Conservation (phyloP, 345 rosid genomes). For the Bruguiera sexangula region DNA sequence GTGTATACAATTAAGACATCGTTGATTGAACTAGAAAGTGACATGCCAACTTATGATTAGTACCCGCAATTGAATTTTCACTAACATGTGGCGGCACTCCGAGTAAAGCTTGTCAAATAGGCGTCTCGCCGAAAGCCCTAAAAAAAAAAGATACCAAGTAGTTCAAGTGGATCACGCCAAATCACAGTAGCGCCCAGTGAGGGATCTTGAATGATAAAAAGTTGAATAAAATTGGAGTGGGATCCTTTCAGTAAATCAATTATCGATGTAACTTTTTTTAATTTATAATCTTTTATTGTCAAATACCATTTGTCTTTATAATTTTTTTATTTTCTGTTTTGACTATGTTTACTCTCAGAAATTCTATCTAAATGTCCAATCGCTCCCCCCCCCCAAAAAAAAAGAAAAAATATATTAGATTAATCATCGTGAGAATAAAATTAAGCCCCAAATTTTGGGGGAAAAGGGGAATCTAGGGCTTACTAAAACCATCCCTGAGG, state of each 20-base stretch:
- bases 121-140: constrained; percentile 2
- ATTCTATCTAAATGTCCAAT: no score
- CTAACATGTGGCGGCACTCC: constrained; percentile 1
- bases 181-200: background rate
- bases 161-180: constrained; percentile 8
- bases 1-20: background rate
- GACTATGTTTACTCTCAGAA: no score
- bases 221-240: no score
- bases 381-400: no score
- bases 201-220: background rate
- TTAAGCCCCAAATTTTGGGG: background rate
- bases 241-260: no score
- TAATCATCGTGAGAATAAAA: background rate
- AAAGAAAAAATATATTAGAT: background rate
- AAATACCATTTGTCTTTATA: no score
- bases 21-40: constrained; percentile 7
- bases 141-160: background rate
- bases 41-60: constrained; percentile 16
- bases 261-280: no score
- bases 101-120: constrained; percentile 1
- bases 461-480: constrained; percentile 10
- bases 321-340: no score
- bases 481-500: constrained; percentile 14
- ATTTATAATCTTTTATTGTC: no score
- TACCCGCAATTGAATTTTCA: background rate